Evolutionary conservation across 345 rosid species (phyloP).

Genomic region (Cardiospermum halicacabum): DNA sequence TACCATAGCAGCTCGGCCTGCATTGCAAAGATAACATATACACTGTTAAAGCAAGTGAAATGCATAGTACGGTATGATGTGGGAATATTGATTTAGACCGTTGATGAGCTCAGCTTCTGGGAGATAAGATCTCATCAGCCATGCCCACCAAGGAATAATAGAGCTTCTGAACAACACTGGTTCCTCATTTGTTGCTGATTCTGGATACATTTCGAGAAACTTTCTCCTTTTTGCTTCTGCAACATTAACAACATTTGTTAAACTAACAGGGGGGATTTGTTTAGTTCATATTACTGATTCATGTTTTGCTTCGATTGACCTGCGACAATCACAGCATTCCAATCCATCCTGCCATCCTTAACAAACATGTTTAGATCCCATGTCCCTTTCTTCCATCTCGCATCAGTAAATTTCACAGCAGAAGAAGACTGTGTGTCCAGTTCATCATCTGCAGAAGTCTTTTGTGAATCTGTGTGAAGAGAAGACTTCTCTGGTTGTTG

Average conservation of each 20-base stretch:
- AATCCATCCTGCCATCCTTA: slow-evolving; percentile 42
- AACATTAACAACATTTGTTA: slow-evolving; percentile 4
- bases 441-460: slow-evolving; percentile 8
- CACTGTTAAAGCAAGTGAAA: not conserved
- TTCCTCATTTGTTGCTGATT: slow-evolving; percentile 39
- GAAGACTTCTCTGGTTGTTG: slow-evolving; percentile 16
- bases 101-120: slow-evolving; percentile 49
- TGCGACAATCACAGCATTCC: slow-evolving; percentile 46
- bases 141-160: slow-evolving; percentile 62
- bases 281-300: not conserved
- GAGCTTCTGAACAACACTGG: slow-evolving; percentile 50
- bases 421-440: slow-evolving; percentile 23
- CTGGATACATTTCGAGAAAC: slow-evolving; percentile 40
- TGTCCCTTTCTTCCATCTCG: slow-evolving; percentile 46
- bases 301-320: no score
- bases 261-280: not conserved
- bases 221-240: slow-evolving; percentile 60
- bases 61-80: not conserved
- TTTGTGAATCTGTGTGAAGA: slow-evolving; percentile 5
- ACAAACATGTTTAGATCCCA: slow-evolving; percentile 59
- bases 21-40: not conserved
- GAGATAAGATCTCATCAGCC: slow-evolving; percentile 43
- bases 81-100: slow-evolving; percentile 13
- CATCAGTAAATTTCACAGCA: slow-evolving; percentile 28
- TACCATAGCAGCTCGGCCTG: slow-evolving; percentile 58